These are phyloP conservation scores for Closterium sp. DNA, from an alignment of 139 green algal species.

Conservation along the genomic window DNA sequence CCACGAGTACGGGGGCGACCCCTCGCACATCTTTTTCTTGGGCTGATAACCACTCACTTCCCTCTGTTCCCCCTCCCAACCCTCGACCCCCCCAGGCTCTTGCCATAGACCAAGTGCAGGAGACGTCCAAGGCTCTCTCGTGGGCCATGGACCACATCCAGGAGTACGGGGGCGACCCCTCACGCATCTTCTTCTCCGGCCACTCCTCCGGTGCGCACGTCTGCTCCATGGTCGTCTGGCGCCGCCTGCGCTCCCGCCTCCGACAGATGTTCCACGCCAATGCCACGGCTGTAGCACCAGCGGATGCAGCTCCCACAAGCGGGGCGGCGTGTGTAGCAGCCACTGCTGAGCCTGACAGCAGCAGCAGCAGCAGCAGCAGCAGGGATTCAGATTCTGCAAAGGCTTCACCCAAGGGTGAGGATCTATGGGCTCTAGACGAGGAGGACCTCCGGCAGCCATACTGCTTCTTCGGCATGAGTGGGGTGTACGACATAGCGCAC, in stretches of 20 bases:
- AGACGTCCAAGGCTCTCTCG: conserved; percentile 19
- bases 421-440: neutral
- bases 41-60: neutral
- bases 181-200: conserved; percentile 39
- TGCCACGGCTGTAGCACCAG: neutral
- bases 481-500: conserved; percentile 39
- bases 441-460: conserved; percentile 12
- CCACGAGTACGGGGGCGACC: no score
- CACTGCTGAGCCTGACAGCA: neutral
- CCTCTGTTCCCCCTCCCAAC: neutral
- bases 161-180: conserved; percentile 29
- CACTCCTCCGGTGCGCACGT: conserved; percentile 50
- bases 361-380: neutral
- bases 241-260: neutral
- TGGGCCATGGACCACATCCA: conserved; percentile 43
- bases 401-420: neutral
- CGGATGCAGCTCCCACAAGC: no score
- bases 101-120: conserved; percentile 22
- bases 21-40: no score
- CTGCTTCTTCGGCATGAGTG: conserved; percentile 33
- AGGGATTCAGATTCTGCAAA: neutral
- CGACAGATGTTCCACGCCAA: neutral
- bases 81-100: conserved; percentile 31
- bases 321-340: no score
- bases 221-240: conserved; percentile 45